Conservation (phyloP, 2,329 filamentous ascomycete species). For the Alternaria angustiovoidea region DNA sequence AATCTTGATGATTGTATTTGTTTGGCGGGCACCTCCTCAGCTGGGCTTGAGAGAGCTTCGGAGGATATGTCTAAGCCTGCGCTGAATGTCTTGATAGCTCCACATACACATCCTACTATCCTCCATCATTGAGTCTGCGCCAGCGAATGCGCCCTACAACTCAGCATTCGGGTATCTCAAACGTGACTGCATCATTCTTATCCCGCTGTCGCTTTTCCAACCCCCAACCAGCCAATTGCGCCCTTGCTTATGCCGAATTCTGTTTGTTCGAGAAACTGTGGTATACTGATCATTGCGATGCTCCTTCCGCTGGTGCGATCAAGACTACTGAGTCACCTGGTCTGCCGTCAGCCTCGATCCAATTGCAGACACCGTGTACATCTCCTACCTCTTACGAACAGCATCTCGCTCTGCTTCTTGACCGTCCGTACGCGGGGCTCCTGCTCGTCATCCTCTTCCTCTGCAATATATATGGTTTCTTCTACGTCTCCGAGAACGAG, state of each 20-base stretch:
- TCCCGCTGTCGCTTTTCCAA: background rate
- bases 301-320: conserved; percentile 53
- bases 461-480: conserved; percentile 93
- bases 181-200: conserved; percentile 7
- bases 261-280: conserved; percentile 13
- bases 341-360: conserved; percentile 4
- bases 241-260: conserved; percentile 4
- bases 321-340: conserved; percentile 61
- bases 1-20: background rate
- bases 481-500: conserved; percentile 94
- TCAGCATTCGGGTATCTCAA: conserved; percentile 35
- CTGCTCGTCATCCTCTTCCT: conserved; percentile 84
- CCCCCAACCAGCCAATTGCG: background rate
- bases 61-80: background rate
- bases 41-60: background rate
- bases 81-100: background rate
- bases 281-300: conserved; percentile 33
- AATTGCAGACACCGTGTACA: background rate
- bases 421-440: conserved; percentile 69
- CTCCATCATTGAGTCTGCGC: background rate
- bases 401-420: conserved; percentile 97
- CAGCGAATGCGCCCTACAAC: conserved; percentile 6
- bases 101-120: background rate
- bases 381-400: conserved; percentile 87
- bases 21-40: background rate